Conservation (phyloP, 2,329 filamentous ascomycete genomes). For the Penicillium thymicola region DNA sequence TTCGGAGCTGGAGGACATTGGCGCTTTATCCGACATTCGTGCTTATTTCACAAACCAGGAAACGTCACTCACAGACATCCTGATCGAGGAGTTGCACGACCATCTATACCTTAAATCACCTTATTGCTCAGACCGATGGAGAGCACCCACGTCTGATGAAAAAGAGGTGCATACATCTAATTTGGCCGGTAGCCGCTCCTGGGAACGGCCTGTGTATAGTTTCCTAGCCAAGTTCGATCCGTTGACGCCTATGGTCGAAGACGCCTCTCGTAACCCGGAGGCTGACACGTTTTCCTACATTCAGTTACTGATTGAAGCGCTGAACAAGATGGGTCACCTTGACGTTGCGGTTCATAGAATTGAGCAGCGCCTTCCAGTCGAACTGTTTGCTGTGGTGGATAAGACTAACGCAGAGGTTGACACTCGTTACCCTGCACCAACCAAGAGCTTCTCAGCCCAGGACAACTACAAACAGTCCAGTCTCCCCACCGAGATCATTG, state of each 20-base stretch:
- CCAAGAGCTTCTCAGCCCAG: slow-evolving; percentile 51
- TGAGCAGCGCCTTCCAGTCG: slow-evolving; percentile 88
- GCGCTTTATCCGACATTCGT: slow-evolving; percentile 78
- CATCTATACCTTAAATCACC: slow-evolving; percentile 97
- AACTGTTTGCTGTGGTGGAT: slow-evolving; percentile 89
- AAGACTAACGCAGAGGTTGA: slow-evolving; percentile 94
- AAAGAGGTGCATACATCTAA: slow-evolving; percentile 32
- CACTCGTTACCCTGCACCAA: slow-evolving; percentile 80
- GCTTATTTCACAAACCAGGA: slow-evolving; percentile 93
- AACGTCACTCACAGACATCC: slow-evolving; percentile 82
- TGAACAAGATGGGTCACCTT: slow-evolving; percentile 84
- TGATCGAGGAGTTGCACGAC: slow-evolving; percentile 96
- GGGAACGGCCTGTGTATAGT: slow-evolving; percentile 54
- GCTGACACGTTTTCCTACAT: slow-evolving; percentile 95
- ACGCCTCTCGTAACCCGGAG: slow-evolving; percentile 89
- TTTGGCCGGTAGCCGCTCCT: slow-evolving; percentile 37
- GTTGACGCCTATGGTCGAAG: slow-evolving; percentile 65
- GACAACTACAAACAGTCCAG: slow-evolving; percentile 46
- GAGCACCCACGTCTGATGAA: slow-evolving; percentile 56
- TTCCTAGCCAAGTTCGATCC: slow-evolving; percentile 59
- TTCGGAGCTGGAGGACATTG: slow-evolving; percentile 87
- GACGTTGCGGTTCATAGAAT: slow-evolving; percentile 85
- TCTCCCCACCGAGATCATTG: slow-evolving; percentile 67
- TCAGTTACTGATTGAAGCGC: slow-evolving; percentile 76
- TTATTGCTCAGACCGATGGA: slow-evolving; percentile 96